Percentiles rank a stretch among this genome's conserved stretches.
Evolutionary conservation across 352 stramenopile species (phyloP).

Genomic region (Phytophthora sp.): DNA sequence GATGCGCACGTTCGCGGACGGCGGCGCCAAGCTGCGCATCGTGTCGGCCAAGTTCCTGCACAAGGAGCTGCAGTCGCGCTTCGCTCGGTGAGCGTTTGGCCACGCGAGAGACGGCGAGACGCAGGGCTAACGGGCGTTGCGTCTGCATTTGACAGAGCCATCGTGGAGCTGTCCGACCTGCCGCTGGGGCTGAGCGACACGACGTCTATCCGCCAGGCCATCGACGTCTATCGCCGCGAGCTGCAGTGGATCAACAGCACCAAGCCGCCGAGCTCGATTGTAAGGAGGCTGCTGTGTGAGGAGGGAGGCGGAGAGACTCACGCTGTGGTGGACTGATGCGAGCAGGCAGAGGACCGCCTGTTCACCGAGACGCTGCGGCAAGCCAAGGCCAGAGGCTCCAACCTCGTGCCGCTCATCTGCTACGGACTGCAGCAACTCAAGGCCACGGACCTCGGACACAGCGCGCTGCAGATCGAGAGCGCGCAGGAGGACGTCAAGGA

Average conservation of each 20-base stretch:
- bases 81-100: conserved; percentile 62
- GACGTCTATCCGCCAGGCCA: conserved; percentile 61
- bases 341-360: conserved; percentile 50
- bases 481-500: conserved; percentile 80
- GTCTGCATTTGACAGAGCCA: conserved; percentile 29
- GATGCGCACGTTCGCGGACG: conserved; percentile 81
- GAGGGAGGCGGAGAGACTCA: no score
- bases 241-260: conserved; percentile 53
- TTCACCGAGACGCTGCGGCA: conserved; percentile 70
- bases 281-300: not conserved
- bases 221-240: conserved; percentile 67
- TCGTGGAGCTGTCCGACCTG: conserved; percentile 79
- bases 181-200: conserved; percentile 72
- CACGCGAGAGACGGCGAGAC: no score
- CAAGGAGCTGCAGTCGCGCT: conserved; percentile 80
- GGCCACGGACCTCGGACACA: conserved; percentile 63
- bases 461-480: conserved; percentile 58
- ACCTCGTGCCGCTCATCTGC: conserved; percentile 83
- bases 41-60: conserved; percentile 75
- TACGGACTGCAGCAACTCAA: conserved; percentile 75
- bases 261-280: conserved; percentile 49
- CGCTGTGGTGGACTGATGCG: no score
- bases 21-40: conserved; percentile 62
- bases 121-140: no score
- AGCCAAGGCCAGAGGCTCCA: conserved; percentile 62